Conservation (phyloP, 371 early-diverging fungal genomes). For the Sporodiniella umbellata region DNA sequence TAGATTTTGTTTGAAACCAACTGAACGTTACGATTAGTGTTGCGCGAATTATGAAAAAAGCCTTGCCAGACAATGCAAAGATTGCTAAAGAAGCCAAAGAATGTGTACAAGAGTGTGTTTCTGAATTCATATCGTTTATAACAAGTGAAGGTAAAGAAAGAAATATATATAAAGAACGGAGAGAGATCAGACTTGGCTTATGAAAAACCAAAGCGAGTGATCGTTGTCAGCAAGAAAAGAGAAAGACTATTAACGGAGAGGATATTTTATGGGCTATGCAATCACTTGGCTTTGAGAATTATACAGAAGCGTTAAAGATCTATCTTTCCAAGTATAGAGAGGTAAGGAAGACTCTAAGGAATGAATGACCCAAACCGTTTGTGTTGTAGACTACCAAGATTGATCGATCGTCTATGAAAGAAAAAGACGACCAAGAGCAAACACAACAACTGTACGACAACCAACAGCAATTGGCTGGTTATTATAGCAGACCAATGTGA, state of each 20-base stretch:
- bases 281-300: conserved; percentile 97
- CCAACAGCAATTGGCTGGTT: conserved; percentile 11
- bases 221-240: conserved; percentile 92
- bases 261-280: conserved; percentile 99
- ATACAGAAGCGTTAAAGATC: conserved; percentile 91
- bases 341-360: too few relatives aligned
- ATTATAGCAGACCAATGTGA: conserved; percentile 22
- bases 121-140: conserved; percentile 99
- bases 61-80: conserved; percentile 97
- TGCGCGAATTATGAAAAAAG: conserved; percentile 98
- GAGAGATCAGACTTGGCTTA: too few relatives aligned
- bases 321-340: conserved; percentile 93
- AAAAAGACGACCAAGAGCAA: conserved; percentile 54
- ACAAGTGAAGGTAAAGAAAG: conserved; percentile 84
- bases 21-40: too few relatives aligned
- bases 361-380: too few relatives aligned
- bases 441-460: conserved; percentile 1
- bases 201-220: conserved; percentile 96
- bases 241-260: conserved; percentile 99
- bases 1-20: too few relatives aligned
- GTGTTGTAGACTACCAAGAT: conserved; percentile 64
- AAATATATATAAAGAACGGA: not conserved
- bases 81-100: conserved; percentile 99
- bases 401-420: conserved; percentile 47
- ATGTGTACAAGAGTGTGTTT: conserved; percentile 97